Percentiles rank a stretch among this genome's conserved stretches.
These are phyloP conservation scores for Aspergillus neoniger DNA, from an alignment of 2,329 filamentous ascomycete genomes.

Conservation along the genomic window DNA sequence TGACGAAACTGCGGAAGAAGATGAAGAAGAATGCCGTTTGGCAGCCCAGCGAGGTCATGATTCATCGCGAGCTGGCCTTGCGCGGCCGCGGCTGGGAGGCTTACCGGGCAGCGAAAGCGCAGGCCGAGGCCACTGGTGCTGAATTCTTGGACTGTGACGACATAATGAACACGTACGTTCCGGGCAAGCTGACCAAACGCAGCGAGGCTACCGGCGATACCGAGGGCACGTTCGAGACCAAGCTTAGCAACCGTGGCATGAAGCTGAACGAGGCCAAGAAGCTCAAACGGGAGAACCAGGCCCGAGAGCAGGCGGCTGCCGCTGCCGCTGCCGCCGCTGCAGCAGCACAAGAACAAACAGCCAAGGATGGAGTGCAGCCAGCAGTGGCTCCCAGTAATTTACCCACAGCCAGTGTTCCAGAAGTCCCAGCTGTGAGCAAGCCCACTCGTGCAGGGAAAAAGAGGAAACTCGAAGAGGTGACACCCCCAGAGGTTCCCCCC, in stretches of 20 bases:
- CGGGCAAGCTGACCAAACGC: slow-evolving; percentile 43
- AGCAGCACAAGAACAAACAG: slow-evolving; percentile 24
- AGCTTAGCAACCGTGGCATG: slow-evolving; percentile 61
- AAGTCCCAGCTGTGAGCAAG: slow-evolving; percentile 17
- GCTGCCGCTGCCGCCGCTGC: slow-evolving; percentile 17
- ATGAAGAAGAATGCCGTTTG: slow-evolving; percentile 74
- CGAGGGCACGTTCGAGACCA: slow-evolving; percentile 49
- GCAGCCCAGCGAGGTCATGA: slow-evolving; percentile 68
- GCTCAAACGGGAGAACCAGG: slow-evolving; percentile 57
- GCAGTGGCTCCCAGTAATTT: slow-evolving; percentile 12
- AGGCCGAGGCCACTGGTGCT: slow-evolving; percentile 54
- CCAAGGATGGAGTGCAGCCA: slow-evolving; percentile 15
- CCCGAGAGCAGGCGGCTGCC: slow-evolving; percentile 50
- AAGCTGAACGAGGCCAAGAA: slow-evolving; percentile 64
- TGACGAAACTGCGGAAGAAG: slow-evolving; percentile 65
- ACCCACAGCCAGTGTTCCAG: slow-evolving; percentile 11
- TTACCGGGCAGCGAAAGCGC: slow-evolving; percentile 52
- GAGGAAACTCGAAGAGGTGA: slow-evolving; percentile 57
- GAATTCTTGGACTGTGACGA: slow-evolving; percentile 61
- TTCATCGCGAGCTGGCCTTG: slow-evolving; percentile 62
- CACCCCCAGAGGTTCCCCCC: slow-evolving; percentile 28
- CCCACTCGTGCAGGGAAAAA: slow-evolving; percentile 42
- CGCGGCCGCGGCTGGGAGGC: slow-evolving; percentile 58
- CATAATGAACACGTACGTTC: slow-evolving; percentile 40
- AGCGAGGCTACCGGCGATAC: slow-evolving; percentile 44